Evolutionary conservation across 2,329 filamentous ascomycete species (phyloP).

Genomic region (Calonectria ilicicola): DNA sequence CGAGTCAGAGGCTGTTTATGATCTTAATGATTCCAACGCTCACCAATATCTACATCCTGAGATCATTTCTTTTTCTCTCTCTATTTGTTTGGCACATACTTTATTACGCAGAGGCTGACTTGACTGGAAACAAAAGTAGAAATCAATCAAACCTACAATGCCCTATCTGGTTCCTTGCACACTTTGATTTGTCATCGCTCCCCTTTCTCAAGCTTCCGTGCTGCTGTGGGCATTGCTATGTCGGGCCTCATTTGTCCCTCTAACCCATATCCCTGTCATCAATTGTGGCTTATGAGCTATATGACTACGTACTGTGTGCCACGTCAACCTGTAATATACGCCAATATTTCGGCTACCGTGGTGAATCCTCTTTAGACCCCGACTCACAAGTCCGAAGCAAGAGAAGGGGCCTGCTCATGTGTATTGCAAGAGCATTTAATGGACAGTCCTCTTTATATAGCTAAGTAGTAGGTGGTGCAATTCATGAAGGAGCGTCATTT

Average conservation of each 20-base stretch:
- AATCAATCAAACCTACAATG: not conserved
- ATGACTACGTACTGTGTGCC: not conserved
- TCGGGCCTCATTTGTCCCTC: not conserved
- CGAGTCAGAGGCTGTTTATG: conserved; percentile 63
- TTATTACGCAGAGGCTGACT: conserved; percentile 1
- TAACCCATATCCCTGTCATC: not conserved
- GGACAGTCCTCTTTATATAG: not conserved
- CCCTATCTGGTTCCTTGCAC: not conserved
- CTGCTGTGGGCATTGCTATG: not conserved
- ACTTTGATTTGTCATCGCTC: too few species aligned
- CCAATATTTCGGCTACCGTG: not conserved
- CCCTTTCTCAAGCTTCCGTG: not conserved
- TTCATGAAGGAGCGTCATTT: not conserved
- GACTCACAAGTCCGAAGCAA: not conserved
- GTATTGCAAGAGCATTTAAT: not conserved
- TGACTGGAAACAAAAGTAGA: not conserved
- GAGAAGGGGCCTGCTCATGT: not conserved
- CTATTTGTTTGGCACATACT: not conserved
- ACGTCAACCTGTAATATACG: not conserved
- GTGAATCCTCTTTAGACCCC: not conserved
- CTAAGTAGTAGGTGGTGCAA: not conserved
- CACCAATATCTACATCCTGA: conserved; percentile 43
- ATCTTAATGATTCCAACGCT: conserved; percentile 54
- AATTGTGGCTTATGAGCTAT: not conserved
- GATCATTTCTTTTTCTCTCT: not conserved